Evolutionary conservation across 768 basidiomycete species (phyloP).

Genomic region (Trametes sanguinea): DNA sequence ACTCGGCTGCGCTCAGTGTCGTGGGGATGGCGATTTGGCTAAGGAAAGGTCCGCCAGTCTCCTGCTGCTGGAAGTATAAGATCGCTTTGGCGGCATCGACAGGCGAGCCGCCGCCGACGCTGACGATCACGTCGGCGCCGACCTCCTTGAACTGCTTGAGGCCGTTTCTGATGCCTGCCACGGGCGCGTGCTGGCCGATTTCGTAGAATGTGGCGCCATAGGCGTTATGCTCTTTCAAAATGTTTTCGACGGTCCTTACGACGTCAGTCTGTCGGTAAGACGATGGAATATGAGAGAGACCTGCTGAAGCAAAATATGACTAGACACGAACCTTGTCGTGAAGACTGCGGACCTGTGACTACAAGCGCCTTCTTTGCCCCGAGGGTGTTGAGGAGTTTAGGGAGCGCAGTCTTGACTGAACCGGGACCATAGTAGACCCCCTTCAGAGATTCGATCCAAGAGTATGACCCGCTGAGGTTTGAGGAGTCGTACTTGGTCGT

Average conservation of each 20-base stretch:
- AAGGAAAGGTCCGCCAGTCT: slow-evolving; percentile 51
- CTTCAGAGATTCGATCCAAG: slow-evolving; percentile 67
- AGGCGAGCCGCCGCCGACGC: slow-evolving; percentile 81
- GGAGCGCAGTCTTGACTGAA: slow-evolving; percentile 59
- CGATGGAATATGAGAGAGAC: neutral
- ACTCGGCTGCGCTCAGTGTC: slow-evolving; percentile 79
- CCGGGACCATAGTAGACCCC: slow-evolving; percentile 76
- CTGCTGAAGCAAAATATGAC: too few relatives aligned
- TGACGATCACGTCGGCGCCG: slow-evolving; percentile 67
- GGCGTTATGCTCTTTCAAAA: slow-evolving; percentile 58
- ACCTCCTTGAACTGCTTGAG: slow-evolving; percentile 54
- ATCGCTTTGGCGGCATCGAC: slow-evolving; percentile 79
- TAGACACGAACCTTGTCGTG: slow-evolving; percentile 52
- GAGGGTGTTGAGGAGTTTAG: slow-evolving; percentile 55
- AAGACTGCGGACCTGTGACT: slow-evolving; percentile 71
- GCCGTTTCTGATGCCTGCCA: slow-evolving; percentile 63
- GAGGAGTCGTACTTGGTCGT: slow-evolving; percentile 8
- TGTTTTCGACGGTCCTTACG: slow-evolving; percentile 52
- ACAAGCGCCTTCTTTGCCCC: slow-evolving; percentile 65
- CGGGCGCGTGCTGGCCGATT: slow-evolving; percentile 72
- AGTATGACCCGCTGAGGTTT: slow-evolving; percentile 56
- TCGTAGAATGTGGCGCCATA: slow-evolving; percentile 70
- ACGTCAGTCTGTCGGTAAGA: slow-evolving; percentile 53
- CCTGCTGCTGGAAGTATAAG: slow-evolving; percentile 60
- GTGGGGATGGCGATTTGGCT: slow-evolving; percentile 82